These are phyloP conservation scores for Diaporthe aspalathi DNA, from an alignment of 2,329 filamentous ascomycete species.

Conservation along the genomic window DNA sequence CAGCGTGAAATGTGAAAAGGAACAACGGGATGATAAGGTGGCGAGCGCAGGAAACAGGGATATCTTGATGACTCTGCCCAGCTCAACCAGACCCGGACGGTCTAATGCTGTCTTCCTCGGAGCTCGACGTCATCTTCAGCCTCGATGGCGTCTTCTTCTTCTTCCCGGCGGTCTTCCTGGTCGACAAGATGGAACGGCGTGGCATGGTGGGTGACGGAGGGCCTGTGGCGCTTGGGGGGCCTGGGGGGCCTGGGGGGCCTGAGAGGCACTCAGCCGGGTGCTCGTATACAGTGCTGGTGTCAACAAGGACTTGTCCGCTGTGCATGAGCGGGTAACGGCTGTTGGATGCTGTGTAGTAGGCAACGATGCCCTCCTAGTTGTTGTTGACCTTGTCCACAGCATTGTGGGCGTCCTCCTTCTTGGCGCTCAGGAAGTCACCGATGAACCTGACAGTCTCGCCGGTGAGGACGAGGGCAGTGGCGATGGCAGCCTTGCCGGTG, in stretches of 20 bases:
- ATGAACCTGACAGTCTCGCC: conserved; percentile 37
- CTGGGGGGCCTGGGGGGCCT: too few species aligned
- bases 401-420: conserved; percentile 36
- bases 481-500: conserved; percentile 69
- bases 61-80: conserved; percentile 24
- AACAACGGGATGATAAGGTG: background rate
- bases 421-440: conserved; percentile 35
- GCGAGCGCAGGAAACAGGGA: conserved; percentile 20
- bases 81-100: background rate
- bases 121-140: conserved; percentile 9
- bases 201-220: background rate
- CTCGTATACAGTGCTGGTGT: background rate
- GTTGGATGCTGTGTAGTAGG: background rate
- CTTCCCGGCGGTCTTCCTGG: background rate
- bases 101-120: background rate
- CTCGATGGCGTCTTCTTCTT: conserved; percentile 3
- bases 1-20: background rate
- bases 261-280: background rate
- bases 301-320: background rate
- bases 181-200: background rate
- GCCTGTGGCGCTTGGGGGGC: too few species aligned
- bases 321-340: background rate
- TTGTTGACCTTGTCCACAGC: conserved; percentile 39
- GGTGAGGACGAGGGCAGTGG: conserved; percentile 39
- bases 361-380: conserved; percentile 1